Evolutionary conservation across 2,329 filamentous ascomycete species (phyloP).

Genomic region (Fusarium sp.): DNA sequence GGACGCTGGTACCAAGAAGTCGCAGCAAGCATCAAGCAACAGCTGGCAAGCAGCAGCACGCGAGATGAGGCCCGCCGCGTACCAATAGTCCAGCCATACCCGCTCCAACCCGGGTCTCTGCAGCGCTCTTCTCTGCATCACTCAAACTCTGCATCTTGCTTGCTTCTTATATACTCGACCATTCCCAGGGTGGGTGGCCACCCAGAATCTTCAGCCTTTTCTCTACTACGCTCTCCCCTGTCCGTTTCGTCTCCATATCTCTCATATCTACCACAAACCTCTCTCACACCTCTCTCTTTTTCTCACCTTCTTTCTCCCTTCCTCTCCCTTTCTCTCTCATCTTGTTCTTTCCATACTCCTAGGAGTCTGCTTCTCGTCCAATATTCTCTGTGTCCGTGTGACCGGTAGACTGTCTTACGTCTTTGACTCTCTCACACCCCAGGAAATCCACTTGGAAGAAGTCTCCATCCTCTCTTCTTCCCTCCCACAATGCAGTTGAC

Average conservation of each 20-base stretch:
- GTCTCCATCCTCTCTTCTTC: conserved; percentile 13
- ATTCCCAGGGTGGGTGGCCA: conserved; percentile 39
- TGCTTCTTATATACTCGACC: conserved; percentile 47
- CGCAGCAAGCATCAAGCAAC: conserved; percentile 25
- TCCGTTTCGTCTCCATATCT: conserved; percentile 29
- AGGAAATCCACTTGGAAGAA: conserved; percentile 20
- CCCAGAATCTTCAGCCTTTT: conserved; percentile 43
- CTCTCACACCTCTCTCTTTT: conserved; percentile 23
- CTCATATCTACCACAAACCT: conserved; percentile 32
- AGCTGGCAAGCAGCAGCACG: conserved; percentile 31
- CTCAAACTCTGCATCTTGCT: conserved; percentile 37
- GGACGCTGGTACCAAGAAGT: conserved; percentile 34
- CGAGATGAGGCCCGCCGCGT: conserved; percentile 47
- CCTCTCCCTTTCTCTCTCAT: conserved; percentile 14
- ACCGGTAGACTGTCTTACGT: background rate
- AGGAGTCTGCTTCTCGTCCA: background rate
- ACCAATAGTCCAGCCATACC: conserved; percentile 45
- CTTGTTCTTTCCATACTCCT: background rate
- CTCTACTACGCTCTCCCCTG: conserved; percentile 33
- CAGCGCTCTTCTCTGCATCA: conserved; percentile 37
- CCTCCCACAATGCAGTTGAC: conserved; percentile 46
- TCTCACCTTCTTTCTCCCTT: conserved; percentile 16
- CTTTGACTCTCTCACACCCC: conserved; percentile 19
- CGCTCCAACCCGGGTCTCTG: conserved; percentile 43
- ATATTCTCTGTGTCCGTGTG: background rate